A percentile compares a stretch with the other conserved stretches of the same genome.
Conservation (phyloP, 1,284 basidiomycete genomes). For the Rhodotorula sp. region DNA sequence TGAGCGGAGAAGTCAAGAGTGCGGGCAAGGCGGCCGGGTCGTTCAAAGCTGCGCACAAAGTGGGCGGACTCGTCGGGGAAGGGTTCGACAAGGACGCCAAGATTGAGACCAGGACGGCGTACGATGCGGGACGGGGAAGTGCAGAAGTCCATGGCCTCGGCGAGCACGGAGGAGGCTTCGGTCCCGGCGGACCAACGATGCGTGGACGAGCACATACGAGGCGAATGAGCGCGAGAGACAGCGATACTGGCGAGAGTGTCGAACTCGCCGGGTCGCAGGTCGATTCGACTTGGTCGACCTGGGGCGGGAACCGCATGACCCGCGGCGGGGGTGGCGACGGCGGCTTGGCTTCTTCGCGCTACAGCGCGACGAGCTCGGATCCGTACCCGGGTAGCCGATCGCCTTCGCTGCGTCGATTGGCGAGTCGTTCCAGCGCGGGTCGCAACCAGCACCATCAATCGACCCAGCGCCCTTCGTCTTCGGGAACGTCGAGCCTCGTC, state of each 20-base stretch:
- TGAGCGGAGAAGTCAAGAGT: conserved; percentile 49
- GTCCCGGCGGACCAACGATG: not conserved
- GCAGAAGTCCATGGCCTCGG: not conserved
- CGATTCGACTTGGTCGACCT: conserved; percentile 27
- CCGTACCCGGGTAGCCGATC: not conserved
- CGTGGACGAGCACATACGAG: conserved; percentile 16
- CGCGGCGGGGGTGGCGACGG: not conserved
- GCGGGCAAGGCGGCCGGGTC: conserved; percentile 22
- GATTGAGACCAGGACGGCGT: conserved; percentile 66
- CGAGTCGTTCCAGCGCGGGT: not conserved
- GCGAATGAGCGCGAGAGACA: conserved; percentile 16
- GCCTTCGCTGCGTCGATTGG: conserved; percentile 17
- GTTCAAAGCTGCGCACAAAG: not conserved
- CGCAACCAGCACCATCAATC: not conserved
- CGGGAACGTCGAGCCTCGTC: conserved; percentile 1
- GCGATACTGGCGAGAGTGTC: conserved; percentile 34
- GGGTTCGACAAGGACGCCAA: conserved; percentile 62
- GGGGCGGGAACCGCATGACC: conserved; percentile 12
- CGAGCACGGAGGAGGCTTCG: not conserved
- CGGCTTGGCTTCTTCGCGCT: not conserved
- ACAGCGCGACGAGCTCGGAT: not conserved
- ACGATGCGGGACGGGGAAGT: conserved; percentile 44
- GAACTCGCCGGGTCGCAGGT: conserved; percentile 16
- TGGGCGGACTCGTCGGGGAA: conserved; percentile 5
- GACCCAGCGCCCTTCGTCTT: not conserved